Evolutionary conservation across 2,329 filamentous ascomycete species (phyloP), one percentile per base, ranked within the genome.

Genomic region (Fusarium sp.): DNA sequence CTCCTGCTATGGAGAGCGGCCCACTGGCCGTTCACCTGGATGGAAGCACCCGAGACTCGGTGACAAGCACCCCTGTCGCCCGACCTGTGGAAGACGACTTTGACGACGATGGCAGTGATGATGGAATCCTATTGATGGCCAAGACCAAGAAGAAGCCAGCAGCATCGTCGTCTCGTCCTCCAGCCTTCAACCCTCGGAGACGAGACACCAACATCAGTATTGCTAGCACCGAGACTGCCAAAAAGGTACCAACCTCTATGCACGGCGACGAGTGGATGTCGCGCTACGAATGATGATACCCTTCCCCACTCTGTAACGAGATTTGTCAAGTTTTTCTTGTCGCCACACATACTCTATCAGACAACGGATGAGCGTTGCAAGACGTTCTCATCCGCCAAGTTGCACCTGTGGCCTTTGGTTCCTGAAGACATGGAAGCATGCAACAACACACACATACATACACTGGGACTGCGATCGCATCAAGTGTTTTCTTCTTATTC

Each of bases 211-310:
- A 88, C 70, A 85, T 85, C 1, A 89, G 86, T 69, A 85, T 87
- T 27, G 85, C 84, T 31, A 89, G 87, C 74, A 88, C 86, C 1
- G 88, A 89, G 71, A 90, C 88, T 44, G 88, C 88, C 38, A 90
- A 89, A 79, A 88, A 88, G 75, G 75, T 87, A 29, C 63, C 67
- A 14, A 61, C 67, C 16, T 68, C 79, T 38, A 73, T 81, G 54
- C 76, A 80, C 65, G 77, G 77, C 64, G 79, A 78, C 67, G 76
- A 77, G 65, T 67, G 69, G 62, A 66, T 53, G 68, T 72, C 70
- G 27, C 64, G 67, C 44, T 73, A 71, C 64, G 73, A 75, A 68
- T 46, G 61, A 68, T 75, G 67, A 75, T 72, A 70, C 70, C 73
- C 73, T 46, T 58, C 60, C 60, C 68, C 61, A 46, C 61, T 67